Evolutionary conservation across 768 basidiomycete genomes (phyloP).

Genomic region (Suillus americanus): DNA sequence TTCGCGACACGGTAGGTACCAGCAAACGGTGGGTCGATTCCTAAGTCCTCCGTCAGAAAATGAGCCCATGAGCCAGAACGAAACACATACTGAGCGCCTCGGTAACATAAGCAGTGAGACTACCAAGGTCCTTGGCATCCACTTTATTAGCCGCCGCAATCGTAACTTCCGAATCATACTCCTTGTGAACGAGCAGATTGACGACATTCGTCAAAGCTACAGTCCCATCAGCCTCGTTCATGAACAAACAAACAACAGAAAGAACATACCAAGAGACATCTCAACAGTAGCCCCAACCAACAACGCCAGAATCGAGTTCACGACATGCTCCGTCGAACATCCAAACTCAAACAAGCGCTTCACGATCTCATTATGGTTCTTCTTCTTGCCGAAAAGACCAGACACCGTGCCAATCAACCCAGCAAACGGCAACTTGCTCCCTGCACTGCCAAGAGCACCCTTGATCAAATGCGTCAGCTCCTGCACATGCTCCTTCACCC

Average conservation of each 20-base stretch:
- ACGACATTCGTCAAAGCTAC: conserved; percentile 65
- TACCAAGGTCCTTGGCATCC: conserved; percentile 35
- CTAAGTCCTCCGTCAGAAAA: conserved; percentile 34
- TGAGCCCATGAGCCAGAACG: background rate
- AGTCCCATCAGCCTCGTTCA: background rate
- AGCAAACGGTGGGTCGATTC: conserved; percentile 70
- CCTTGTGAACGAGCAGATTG: conserved; percentile 61
- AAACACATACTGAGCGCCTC: conserved; percentile 68
- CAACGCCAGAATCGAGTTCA: conserved; percentile 70
- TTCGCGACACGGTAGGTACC: conserved; percentile 62
- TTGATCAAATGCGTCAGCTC: conserved; percentile 60
- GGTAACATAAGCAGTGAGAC: conserved; percentile 55
- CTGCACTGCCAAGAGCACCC: conserved; percentile 40
- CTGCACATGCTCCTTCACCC: conserved; percentile 51
- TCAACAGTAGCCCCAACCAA: conserved; percentile 69
- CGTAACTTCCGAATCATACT: conserved; percentile 39
- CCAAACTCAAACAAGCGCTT: conserved; percentile 58
- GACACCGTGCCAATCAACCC: conserved; percentile 49
- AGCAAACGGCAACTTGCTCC: conserved; percentile 37
- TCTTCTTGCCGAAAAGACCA: conserved; percentile 49
- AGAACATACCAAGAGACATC: conserved; percentile 57
- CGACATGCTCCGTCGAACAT: conserved; percentile 56
- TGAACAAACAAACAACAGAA: background rate
- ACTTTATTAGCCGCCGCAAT: conserved; percentile 26
- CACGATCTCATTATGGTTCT: conserved; percentile 47